Evolutionary conservation across 371 early-diverging fungal species (phyloP).

Genomic region (Mortierella sp.): DNA sequence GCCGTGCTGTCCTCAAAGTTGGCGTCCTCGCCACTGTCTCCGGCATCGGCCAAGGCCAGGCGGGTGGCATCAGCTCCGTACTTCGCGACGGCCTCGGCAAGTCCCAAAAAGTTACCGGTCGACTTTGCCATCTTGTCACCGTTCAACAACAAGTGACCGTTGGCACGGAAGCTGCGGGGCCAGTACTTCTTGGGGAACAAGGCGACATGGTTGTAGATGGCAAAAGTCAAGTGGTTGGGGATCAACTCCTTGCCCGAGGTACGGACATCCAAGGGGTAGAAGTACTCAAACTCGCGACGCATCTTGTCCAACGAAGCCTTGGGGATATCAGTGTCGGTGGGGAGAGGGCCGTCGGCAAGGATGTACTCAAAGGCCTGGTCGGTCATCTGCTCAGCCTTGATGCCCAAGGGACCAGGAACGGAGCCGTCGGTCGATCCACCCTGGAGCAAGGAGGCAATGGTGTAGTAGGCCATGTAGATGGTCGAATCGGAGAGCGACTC

Average conservation of each 20-base stretch:
- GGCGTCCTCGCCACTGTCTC: conserved; percentile 99
- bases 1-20: conserved; percentile 99
- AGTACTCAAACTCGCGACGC: conserved; percentile 95
- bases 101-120: conserved; percentile 99
- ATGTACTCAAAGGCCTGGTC: conserved; percentile 98
- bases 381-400: conserved; percentile 90
- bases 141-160: conserved; percentile 99
- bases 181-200: conserved; percentile 95
- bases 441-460: conserved; percentile 97
- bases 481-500: conserved; percentile 99
- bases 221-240: conserved; percentile 99
- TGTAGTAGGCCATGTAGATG: conserved; percentile 99
- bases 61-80: conserved; percentile 99
- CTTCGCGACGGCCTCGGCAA: conserved; percentile 86
- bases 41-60: conserved; percentile 95
- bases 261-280: conserved; percentile 99
- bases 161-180: conserved; percentile 95
- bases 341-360: conserved; percentile 81
- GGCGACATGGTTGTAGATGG: conserved; percentile 98
- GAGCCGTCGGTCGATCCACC: conserved; percentile 90
- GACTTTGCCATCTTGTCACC: conserved; percentile 99
- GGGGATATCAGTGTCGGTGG: conserved; percentile 74
- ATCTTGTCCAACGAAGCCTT: conserved; percentile 76
- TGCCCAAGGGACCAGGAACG: conserved; percentile 85
- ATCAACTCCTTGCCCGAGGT: conserved; percentile 99